These are phyloP conservation scores for Capronia coronata DNA, from an alignment of 2,329 filamentous ascomycete species.

Conservation along the genomic window DNA sequence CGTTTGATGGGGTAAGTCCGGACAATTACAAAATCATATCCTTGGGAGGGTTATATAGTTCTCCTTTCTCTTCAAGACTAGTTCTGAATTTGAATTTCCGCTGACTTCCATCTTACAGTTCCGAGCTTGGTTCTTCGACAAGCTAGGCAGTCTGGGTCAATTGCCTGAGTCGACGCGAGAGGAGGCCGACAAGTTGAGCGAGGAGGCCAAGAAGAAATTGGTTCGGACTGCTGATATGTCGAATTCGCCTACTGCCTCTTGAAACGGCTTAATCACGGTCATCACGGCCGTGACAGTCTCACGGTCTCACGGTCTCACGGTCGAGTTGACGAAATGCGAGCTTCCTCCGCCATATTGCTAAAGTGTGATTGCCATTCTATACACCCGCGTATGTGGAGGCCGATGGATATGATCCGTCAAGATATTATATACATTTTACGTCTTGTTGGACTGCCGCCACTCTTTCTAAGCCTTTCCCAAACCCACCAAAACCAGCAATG, in stretches of 20 bases:
- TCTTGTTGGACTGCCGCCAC: no score
- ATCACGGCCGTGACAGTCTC: no score
- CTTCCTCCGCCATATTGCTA: no score
- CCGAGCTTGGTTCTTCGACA: conserved; percentile 24
- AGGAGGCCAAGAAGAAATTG: conserved; percentile 20
- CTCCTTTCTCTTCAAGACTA: no score
- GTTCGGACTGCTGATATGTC: conserved; percentile 1
- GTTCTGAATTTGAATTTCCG: background rate
- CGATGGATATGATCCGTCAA: no score
- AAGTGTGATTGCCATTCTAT: no score
- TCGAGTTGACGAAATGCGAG: no score
- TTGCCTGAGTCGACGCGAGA: conserved; percentile 18
- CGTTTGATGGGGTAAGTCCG: conserved; percentile 25
- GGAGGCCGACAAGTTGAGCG: conserved; percentile 20
- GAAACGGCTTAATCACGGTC: no score
- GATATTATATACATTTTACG: no score
- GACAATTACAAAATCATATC: background rate
- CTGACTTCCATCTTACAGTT: conserved; percentile 12
- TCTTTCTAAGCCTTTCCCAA: conserved; percentile 50
- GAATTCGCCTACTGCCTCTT: conserved; percentile 10
- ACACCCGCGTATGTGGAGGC: no score
- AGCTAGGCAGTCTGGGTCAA: conserved; percentile 16
- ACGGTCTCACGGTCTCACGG: no score
- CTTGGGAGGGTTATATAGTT: no score
- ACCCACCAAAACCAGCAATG: conserved; percentile 60